phyloP scores from a whole-genome alignment of 2,329 filamentous ascomycete genomes.

The Penicillium sp. region DNA sequence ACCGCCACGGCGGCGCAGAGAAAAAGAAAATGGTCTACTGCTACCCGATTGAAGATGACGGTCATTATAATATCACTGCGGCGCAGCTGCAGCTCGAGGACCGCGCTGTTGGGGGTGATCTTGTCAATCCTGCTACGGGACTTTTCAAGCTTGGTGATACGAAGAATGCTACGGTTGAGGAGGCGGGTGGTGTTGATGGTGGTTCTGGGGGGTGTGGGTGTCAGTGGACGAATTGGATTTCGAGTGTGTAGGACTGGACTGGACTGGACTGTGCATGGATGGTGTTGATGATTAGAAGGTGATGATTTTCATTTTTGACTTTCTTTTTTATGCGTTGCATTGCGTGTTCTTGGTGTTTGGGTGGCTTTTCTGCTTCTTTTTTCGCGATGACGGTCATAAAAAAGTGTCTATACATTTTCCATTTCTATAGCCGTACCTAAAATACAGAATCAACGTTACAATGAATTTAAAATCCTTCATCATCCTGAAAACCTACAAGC shows the following conservation, averaged over 20 bases:
- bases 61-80: conserved; percentile 38
- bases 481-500: neutral
- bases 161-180: conserved; percentile 7
- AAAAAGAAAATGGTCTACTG: conserved; percentile 53
- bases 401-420: neutral
- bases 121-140: conserved; percentile 45
- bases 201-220: conserved; percentile 54
- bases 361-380: neutral
- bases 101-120: conserved; percentile 42
- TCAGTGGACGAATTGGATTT: conserved; percentile 49
- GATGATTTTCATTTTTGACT: neutral
- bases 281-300: neutral
- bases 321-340: neutral
- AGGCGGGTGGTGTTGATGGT: conserved; percentile 47
- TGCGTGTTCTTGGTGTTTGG: neutral
- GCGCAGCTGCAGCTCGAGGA: conserved; percentile 47
- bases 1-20: conserved; percentile 51
- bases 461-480: neutral
- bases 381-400: neutral
- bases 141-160: conserved; percentile 29
- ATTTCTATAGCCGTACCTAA: neutral
- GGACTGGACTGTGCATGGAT: neutral
- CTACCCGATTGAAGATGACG: conserved; percentile 46
- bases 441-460: neutral
- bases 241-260: neutral